phyloP scores from a whole-genome alignment of 441 rosid genomes.

The Geranium incanum region DNA sequence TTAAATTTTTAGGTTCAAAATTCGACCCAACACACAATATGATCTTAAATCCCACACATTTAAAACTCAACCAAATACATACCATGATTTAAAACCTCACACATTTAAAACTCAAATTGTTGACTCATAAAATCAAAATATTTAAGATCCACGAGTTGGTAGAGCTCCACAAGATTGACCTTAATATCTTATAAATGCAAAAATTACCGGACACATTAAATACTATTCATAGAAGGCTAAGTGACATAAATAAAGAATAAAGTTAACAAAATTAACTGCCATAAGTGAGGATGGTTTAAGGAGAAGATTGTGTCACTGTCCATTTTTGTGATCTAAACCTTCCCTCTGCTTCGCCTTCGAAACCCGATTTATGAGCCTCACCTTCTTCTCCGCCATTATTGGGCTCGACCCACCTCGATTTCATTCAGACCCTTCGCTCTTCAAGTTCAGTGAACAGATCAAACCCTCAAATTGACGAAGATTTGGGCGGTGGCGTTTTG shows the following conservation, averaged over 20 bases:
- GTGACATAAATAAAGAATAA: not conserved
- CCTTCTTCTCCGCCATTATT: not conserved
- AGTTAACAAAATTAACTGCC: not conserved
- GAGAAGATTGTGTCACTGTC: slow-evolving; percentile 11
- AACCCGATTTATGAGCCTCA: too few relatives aligned
- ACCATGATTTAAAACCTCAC: too few relatives aligned
- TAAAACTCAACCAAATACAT: too few relatives aligned
- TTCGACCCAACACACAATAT: too few relatives aligned
- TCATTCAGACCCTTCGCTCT: not conserved
- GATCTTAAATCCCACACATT: too few relatives aligned
- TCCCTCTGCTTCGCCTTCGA: slow-evolving; percentile 17
- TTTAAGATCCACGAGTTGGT: too few relatives aligned
- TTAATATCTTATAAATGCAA: too few relatives aligned
- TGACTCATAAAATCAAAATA: too few relatives aligned
- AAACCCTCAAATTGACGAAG: not conserved
- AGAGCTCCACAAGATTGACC: too few relatives aligned
- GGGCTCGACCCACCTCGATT: not conserved
- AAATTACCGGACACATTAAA: too few relatives aligned
- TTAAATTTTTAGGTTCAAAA: too few relatives aligned
- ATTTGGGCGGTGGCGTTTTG: not conserved
- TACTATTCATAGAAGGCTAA: not conserved
- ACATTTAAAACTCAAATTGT: too few relatives aligned
- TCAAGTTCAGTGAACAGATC: not conserved
- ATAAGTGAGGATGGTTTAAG: not conserved
- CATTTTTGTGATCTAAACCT: slow-evolving; percentile 10